Base-by-base conservation (phyloP, 1,284 basidiomycete genomes). In the Austroboletus novae-zelandiae region DNA sequence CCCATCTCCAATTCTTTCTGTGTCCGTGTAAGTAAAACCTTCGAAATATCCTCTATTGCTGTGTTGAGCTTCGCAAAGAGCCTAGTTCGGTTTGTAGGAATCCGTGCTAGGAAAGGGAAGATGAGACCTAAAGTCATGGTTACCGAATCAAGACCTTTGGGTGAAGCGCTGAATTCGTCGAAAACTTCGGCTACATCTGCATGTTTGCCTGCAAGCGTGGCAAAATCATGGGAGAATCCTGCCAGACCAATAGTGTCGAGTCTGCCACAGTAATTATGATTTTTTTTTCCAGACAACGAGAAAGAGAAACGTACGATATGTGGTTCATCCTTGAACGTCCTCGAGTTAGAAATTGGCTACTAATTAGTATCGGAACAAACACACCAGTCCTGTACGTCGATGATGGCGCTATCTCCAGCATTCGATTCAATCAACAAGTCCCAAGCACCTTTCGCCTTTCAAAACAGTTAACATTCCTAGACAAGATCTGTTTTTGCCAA, bases 381-480 rank as follows among this genome's bases (percentile, higher is more conserved):
- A 3, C 10, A 57, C 56, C 53, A 58, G 6, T n/a, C 49, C 25
- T 83, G 75, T 5, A 84, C 77, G 27, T 84, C 78, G 25, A 83
- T 78, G 11, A 76, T 50, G 5, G 40, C 9, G 20, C 39, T 34
- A 0, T 55, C 58, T 9, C 64, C 62, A 37, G 64, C 69, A 10
- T 52, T 59, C 0, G 70, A 57, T 23, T 75, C 72, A 2, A 82
- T 54, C 15, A 71, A 56, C 9, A 61, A 55, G 44, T 83, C 80
- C 81, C 81, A 83, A 15, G 61, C 60, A 59, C 58, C 65, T 76
- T 81, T 55, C 75, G 61, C 78, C 53, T 53, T 27, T 20, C 18
- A 17, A 9, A 20, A 17, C 17, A 17, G 40, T 17, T 9, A 17
- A 17, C 11, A 27, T 27, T 7, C 25, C 25, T 6, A 6, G 29